Evolutionary conservation across 306 rosid genomes (phyloP), one percentile per base, ranked within the genome.

Genomic region (Rosa rugosa): DNA sequence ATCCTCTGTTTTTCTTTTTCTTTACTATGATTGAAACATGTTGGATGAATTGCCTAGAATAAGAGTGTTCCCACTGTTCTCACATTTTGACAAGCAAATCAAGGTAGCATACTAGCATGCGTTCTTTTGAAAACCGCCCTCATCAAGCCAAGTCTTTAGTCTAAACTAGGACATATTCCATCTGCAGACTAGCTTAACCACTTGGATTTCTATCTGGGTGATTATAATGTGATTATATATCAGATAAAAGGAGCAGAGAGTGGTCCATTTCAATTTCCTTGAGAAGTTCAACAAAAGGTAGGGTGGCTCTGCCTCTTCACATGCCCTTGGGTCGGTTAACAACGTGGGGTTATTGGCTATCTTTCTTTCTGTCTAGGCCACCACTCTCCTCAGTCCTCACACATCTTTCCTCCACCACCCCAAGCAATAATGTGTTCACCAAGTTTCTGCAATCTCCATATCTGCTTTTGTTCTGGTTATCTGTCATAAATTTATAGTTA

Each of bases 241-340:
- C 36, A 57, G 40, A 23, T 51, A 73, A 54, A 4, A 6, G 38
- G 41, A 12, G 42, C 12, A n/a, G 69, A 4, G 25, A 23, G 44
- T 44, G 71, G 79, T 75, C 79, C 71, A 60, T 60, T 54, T 54
- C 20, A 34, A 2, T 45, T 64, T 75, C 14, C 67, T 57, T 75
- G 45, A 74, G 69, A 62, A 75, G 50, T 11, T 44, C 53, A 45
- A 62, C 44, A 60, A 42, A 75, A 42, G 71, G 44, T 23, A 51
- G 10, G 36, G 8, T 70, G 38, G 45, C 54, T 17, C 44, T 75
- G 56, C 27, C 44, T 42, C 44, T 59, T 42, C 70, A 75, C 57
- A 62, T 75, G 71, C 79, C 56, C 57, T 11, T 75, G 79, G 79
- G 71, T 62, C 79, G 62, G 79, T 45, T 42, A 6, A 36, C 65